A percentile compares a stretch with the other conserved stretches of the same genome.
Evolutionary conservation across 2,329 filamentous ascomycete genomes (phyloP).

Genomic region (Clarireedia sp.): DNA sequence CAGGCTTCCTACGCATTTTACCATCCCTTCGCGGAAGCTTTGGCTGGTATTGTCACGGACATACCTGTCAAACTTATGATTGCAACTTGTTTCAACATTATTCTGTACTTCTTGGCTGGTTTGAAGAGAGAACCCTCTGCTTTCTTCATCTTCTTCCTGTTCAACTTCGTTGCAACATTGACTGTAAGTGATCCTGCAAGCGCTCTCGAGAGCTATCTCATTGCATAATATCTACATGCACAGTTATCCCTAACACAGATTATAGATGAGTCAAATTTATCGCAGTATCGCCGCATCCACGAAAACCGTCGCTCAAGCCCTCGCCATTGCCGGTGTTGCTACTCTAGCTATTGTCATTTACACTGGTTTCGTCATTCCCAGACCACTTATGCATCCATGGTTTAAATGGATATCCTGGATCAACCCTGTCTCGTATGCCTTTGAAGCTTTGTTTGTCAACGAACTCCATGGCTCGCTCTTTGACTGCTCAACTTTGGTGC

Average conservation of each 20-base stretch:
- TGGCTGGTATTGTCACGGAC: constrained; percentile 46
- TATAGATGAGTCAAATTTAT: constrained; percentile 71
- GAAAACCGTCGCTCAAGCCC: constrained; percentile 57
- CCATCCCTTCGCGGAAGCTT: constrained; percentile 44
- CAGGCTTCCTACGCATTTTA: constrained; percentile 39
- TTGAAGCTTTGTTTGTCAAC: constrained; percentile 75
- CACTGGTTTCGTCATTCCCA: constrained; percentile 36
- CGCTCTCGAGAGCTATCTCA: too few species aligned
- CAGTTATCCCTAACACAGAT: too few species aligned
- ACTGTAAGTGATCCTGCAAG: constrained; percentile 26
- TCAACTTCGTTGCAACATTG: constrained; percentile 24
- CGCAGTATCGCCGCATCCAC: constrained; percentile 70
- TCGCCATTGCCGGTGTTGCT: constrained; percentile 51
- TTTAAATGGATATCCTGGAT: constrained; percentile 72
- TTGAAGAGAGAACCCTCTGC: constrained; percentile 63
- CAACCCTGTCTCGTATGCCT: constrained; percentile 59
- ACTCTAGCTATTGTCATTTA: constrained; percentile 26
- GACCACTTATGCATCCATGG: constrained; percentile 63
- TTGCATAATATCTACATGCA: too few species aligned
- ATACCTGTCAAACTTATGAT: constrained; percentile 50
- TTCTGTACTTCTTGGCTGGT: constrained; percentile 81
- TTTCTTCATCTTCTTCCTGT: constrained; percentile 69
- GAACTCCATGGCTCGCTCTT: constrained; percentile 49
- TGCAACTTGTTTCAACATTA: constrained; percentile 56
- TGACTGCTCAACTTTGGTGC: constrained; percentile 20